Base-by-base conservation (phyloP, 208 protist species). In the Leishmania gerbilli region DNA sequence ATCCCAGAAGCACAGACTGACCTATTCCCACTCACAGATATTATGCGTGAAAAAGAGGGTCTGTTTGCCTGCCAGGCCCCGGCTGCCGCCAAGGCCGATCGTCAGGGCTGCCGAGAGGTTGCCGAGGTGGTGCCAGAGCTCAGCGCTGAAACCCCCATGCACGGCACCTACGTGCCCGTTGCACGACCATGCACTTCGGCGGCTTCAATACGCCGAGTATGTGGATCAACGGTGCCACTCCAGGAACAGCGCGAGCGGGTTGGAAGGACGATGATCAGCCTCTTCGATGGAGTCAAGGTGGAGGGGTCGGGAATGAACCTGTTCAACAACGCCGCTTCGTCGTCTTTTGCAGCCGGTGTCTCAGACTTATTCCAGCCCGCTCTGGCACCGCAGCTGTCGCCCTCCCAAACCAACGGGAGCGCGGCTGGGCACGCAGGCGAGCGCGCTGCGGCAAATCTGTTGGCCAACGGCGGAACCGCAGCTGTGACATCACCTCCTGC, bases 231-330 rank as follows among this genome's bases (percentile, higher is more conserved):
- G 40, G 76, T 49, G 5, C 55, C 81, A 6, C 68, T 76, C 1
- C 27, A 40, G 1, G 76, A 84, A 40, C 77, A 80, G 77, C 76
- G 82, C 6, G 51, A 79, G 15, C 76, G 76, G 24, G 76, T 82
- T 1, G 79, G 83, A 11, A 74, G 74, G 17, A 84, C 88, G 4
- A 91, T 91, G 88, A 81, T 91, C 64, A 87, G 74, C 24, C 78
- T 91, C 31, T 91, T 91, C 60, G 83, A 87, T 42, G 78, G 81
- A 19, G 60, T 82, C 49, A 69, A 75, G 9, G 60, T 82, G 27
- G 78, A 79, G 51, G 55, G 71, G 19, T 27, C 77, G 15, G 74
- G 62, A 2, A 51, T 86, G 6, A 62, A 87, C 19, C 76, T 90
- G 27, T 85, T 83, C 31, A 21, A 34, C 34, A 49, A 15, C 42